Base-by-base conservation (phyloP, 1,139 yeast genomes). In the Saccharomycopsis phalli region DNA sequence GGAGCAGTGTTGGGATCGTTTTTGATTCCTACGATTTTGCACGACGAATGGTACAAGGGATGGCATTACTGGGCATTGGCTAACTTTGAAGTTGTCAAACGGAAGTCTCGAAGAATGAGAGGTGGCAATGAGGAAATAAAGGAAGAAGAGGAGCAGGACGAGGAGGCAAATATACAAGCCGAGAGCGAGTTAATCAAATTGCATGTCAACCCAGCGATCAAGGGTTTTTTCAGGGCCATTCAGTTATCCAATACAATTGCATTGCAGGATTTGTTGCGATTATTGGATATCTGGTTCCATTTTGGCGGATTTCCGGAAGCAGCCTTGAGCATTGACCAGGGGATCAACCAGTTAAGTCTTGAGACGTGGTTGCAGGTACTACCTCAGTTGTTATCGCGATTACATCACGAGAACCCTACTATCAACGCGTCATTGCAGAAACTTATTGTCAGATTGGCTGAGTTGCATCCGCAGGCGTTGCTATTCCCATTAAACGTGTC, bases 1-100 rank as follows among this genome's bases (percentile, higher is more conserved):
- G 84, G 81, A 36, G 72, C 75, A 4, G 86, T 93, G 49, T 65
- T 93, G 47, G 95, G 96, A 10, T 88, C 97, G 0, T 93, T 86
- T 57, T 65, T 88, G 45, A 68, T 91, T 50, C 97, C 98, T 0
- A 91, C 98, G 0, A 95, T 88, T 57, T 91, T 91, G 58, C 97
- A 91, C 56, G 70, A 74, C 36, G 73, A 74, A 33, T 93, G 98
- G 96, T 93, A 93, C 56, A 91, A 93, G 54, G 98, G 98, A 18
- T 93, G 98, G 98, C 99, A 93, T 56, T 88, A 87, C 55, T 93
- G 99, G 99, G 98, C 98, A 0, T 65, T 93, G 53, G 96, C 98
- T 0, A 93, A 93, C 58, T 93, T 87, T 57, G 96, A 88, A 55
- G 96, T 88, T 1, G 83, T 91, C 22, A 81, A 95, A 0, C 68